These are phyloP conservation scores for Trichosporon coremiiforme DNA, from an alignment of 1,284 basidiomycete genomes.

Conservation along the genomic window DNA sequence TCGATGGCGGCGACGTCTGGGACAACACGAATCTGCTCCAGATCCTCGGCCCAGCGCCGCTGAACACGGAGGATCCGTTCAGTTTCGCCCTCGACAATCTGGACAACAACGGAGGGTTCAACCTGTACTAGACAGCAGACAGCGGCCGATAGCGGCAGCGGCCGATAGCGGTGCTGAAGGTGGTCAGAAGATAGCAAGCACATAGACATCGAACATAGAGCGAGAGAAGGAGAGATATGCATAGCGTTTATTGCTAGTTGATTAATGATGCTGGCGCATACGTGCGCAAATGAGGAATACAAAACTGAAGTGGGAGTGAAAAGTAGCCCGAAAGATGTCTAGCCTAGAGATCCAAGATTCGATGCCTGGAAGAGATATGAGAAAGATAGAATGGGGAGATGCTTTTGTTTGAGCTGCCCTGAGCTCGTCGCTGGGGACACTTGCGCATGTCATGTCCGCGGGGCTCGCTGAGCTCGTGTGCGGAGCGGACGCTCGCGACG, in stretches of 20 bases:
- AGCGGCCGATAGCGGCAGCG: too few species aligned
- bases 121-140: not conserved
- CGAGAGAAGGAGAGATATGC: not conserved
- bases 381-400: not conserved
- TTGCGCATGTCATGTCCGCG: too few species aligned
- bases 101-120: not conserved
- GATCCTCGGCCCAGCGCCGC: slow-evolving; percentile 28
- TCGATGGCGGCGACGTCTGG: slow-evolving; percentile 27
- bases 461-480: too few species aligned
- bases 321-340: not conserved
- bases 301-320: not conserved
- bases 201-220: slow-evolving; percentile 1
- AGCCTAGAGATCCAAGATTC: not conserved
- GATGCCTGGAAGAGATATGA: not conserved
- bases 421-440: not conserved
- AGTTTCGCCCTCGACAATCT: slow-evolving; percentile 22
- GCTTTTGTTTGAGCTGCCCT: not conserved
- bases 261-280: not conserved
- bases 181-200: too few species aligned
- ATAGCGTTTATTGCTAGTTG: not conserved
- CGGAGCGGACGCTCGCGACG: too few species aligned
- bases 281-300: not conserved
- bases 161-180: too few species aligned
- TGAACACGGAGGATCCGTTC: slow-evolving; percentile 34
- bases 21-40: slow-evolving; percentile 29